Evolutionary conservation across 805 yeast genomes (phyloP).

Genomic region (Candida alai): DNA sequence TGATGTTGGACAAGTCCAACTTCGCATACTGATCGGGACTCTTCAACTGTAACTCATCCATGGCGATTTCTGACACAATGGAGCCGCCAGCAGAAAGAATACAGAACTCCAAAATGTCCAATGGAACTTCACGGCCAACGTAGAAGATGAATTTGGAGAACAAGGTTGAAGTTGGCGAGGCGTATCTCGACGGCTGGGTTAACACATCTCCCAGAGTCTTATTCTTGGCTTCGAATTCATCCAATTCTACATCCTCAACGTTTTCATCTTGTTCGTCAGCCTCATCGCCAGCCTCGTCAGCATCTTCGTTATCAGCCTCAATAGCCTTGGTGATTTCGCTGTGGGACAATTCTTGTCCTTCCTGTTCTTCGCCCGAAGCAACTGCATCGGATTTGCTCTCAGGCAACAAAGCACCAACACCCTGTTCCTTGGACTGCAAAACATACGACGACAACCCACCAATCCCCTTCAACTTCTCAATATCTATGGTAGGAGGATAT

Average conservation of each 20-base stretch:
- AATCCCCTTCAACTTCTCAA: conserved; percentile 69
- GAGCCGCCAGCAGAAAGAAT: conserved; percentile 84
- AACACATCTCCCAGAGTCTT: conserved; percentile 68
- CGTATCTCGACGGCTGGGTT: conserved; percentile 56
- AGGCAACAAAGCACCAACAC: conserved; percentile 37
- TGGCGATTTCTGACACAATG: conserved; percentile 78
- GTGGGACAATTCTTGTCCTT: conserved; percentile 36
- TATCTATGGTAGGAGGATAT: conserved; percentile 86
- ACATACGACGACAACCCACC: conserved; percentile 88
- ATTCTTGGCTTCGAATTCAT: conserved; percentile 63
- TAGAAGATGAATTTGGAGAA: conserved; percentile 76
- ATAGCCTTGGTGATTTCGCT: conserved; percentile 49
- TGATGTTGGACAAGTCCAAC: conserved; percentile 63
- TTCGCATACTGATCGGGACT: conserved; percentile 41
- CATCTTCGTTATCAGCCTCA: conserved; percentile 36
- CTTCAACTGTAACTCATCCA: conserved; percentile 66
- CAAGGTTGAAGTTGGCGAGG: conserved; percentile 58
- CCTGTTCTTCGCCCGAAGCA: conserved; percentile 16
- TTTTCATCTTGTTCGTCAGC: conserved; percentile 13
- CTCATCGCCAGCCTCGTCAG: conserved; percentile 13
- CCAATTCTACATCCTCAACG: conserved; percentile 42
- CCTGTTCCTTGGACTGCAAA: conserved; percentile 50
- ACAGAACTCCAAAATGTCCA: conserved; percentile 85
- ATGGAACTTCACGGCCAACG: conserved; percentile 93
- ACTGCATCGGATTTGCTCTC: conserved; percentile 16